These are phyloP conservation scores for Tieghemiomyces parasiticus DNA, from an alignment of 192 early-diverging fungal genomes.

Conservation along the genomic window DNA sequence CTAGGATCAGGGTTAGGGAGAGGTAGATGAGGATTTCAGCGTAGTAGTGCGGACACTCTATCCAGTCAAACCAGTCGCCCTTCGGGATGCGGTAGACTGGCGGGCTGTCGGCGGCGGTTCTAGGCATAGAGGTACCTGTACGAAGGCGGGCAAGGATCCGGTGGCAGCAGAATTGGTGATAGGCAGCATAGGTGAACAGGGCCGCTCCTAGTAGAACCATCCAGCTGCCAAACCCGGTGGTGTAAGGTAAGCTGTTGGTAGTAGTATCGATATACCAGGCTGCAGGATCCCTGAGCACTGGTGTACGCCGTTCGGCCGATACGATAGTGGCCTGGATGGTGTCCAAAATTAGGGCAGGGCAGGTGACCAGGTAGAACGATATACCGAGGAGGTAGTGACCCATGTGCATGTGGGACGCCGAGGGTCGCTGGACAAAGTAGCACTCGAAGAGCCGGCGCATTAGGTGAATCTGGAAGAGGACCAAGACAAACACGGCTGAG, in stretches of 20 bases:
- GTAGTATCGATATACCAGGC: background rate
- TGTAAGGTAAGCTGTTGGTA: background rate
- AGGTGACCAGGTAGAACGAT: constrained; percentile 39
- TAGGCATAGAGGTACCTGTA: background rate
- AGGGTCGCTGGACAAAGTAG: background rate
- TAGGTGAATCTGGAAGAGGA: constrained; percentile 2
- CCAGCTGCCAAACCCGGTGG: constrained; percentile 5
- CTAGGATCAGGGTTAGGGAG: constrained; percentile 31
- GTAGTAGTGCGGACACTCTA: constrained; percentile 52
- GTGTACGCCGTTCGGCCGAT: background rate
- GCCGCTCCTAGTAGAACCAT: constrained; percentile 16
- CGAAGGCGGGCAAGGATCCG: constrained; percentile 46
- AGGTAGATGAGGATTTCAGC: constrained; percentile 57
- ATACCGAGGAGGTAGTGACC: constrained; percentile 45
- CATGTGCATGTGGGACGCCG: constrained; percentile 30
- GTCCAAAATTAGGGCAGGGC: constrained; percentile 16
- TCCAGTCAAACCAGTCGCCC: constrained; percentile 48
- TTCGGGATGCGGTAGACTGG: constrained; percentile 37
- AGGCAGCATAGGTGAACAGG: constrained; percentile 40
- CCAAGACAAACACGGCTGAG: background rate
- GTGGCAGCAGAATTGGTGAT: constrained; percentile 51
- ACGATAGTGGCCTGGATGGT: constrained; percentile 12
- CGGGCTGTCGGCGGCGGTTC: background rate
- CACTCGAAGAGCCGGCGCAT: background rate
- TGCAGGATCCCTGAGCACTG: background rate